Evolutionary conservation across 805 yeast species (phyloP), one percentile per base, ranked within the genome.

Genomic region (Metschnikowia sp.): DNA sequence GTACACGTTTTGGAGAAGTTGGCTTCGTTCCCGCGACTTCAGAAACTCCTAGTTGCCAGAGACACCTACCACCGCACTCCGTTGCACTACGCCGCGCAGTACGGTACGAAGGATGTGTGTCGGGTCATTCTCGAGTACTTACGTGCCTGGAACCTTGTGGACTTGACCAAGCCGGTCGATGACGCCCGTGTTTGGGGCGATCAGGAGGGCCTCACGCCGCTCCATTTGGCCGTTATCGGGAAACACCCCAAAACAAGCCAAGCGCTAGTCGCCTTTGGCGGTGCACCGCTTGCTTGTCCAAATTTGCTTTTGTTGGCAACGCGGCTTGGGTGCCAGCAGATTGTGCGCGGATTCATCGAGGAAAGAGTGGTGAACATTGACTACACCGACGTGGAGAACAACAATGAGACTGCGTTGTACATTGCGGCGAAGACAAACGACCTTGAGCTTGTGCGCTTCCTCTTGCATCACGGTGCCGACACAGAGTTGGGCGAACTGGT

Each of bases 61-160:
- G 98, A 91, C 63, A 82, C 79, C 49, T 87, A 88, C 61, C 75
- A 75, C 51, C 77, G 97, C 50, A 86, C 96, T 0, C 96, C 97
- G 0, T 70, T 92, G 46, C 97, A 92, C 67, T 91, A 91, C 63
- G 84, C 96, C 15, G 83, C 94, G 2, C 94, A 88, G 57, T 89
- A 83, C 63, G 97, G 97, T 0, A 72, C 91, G 47, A 80, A 78
- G 48, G 80, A 78, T 43, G 81, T 84, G 33, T 74, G 88, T 2
- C 68, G 69, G 11, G 72, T 81, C 26, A 72, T 91, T 31, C 68
- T 90, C 12, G 73, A 74, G 33, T 77, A 74, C 55, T 62, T 87
- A 49, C 67, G 70, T 47, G 66, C 76, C 37, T 86, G 95, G 92
- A 66, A 71, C 2, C 74, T 82, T 44, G 77, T 82, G 71, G 72